Evolutionary conservation across 768 basidiomycete species (phyloP).

Genomic region (Russula griseocarnosa): DNA sequence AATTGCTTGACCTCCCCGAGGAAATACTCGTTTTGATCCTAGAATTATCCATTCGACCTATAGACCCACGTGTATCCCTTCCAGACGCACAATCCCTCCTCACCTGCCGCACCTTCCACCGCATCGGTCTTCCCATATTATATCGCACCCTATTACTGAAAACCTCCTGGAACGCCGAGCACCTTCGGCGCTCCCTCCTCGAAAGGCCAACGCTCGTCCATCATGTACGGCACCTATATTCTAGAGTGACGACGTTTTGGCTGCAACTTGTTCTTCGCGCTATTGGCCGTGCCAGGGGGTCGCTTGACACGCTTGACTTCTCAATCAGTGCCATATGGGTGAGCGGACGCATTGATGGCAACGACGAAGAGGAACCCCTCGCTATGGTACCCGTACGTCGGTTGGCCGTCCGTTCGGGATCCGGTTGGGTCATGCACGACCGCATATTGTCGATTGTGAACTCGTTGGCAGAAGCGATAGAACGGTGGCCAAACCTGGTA

Average conservation of each 20-base stretch:
- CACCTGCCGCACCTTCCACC: slow-evolving; percentile 15
- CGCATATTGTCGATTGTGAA: neutral
- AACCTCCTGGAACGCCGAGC: neutral
- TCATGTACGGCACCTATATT: slow-evolving; percentile 19
- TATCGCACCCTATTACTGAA: slow-evolving; percentile 13
- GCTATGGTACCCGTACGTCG: slow-evolving; percentile 13
- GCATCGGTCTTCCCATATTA: slow-evolving; percentile 20
- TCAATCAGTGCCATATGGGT: neutral
- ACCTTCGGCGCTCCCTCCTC: slow-evolving; percentile 4
- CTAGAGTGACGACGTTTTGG: neutral
- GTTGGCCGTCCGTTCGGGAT: slow-evolving; percentile 11
- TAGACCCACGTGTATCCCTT: neutral
- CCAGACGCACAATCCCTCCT: slow-evolving; percentile 2
- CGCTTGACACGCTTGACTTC: slow-evolving; percentile 21
- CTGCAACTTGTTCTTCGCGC: slow-evolving; percentile 8
- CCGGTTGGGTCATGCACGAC: neutral
- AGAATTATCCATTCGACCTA: slow-evolving; percentile 3
- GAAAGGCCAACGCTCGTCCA: slow-evolving; percentile 9
- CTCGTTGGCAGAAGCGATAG: slow-evolving; percentile 9
- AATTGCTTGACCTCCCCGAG: slow-evolving; percentile 17
- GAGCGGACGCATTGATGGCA: neutral
- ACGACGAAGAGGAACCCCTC: neutral
- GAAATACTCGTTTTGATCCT: slow-evolving; percentile 15
- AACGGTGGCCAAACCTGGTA: slow-evolving; percentile 22
- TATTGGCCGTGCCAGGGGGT: slow-evolving; percentile 13